These are phyloP conservation scores for Alternaria ventricosa DNA, from an alignment of 2,329 filamentous ascomycete genomes.

Conservation along the genomic window DNA sequence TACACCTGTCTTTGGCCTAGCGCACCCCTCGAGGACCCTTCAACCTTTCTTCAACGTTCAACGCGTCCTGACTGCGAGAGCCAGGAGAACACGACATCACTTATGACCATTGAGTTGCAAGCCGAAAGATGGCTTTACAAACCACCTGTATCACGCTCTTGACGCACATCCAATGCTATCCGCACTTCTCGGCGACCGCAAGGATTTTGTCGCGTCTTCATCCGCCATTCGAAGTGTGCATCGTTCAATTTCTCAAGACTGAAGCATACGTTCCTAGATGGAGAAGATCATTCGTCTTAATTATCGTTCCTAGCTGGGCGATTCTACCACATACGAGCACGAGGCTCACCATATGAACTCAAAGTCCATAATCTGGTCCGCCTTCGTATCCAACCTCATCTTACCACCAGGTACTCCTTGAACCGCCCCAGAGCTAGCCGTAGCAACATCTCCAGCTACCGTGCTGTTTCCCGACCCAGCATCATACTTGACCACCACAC, in stretches of 20 bases:
- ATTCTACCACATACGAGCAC: conserved; percentile 7
- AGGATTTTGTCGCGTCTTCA: not conserved
- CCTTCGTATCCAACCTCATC: not conserved
- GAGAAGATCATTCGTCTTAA: not conserved
- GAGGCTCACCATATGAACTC: not conserved
- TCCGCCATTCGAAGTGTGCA: not conserved
- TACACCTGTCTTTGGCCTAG: conserved; percentile 11
- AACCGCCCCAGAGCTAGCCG: not conserved
- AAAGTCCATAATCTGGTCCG: not conserved
- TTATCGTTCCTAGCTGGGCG: not conserved
- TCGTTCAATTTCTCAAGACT: not conserved
- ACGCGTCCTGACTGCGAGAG: not conserved
- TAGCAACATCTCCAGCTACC: not conserved
- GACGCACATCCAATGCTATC: not conserved
- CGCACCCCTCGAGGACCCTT: not conserved
- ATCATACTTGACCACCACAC: conserved; percentile 2
- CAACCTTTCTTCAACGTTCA: not conserved
- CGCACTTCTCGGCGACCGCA: not conserved
- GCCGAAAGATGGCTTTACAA: not conserved
- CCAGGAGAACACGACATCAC: not conserved
- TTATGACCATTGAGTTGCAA: no score
- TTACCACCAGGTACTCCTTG: not conserved
- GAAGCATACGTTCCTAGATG: not conserved
- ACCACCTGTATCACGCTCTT: not conserved
- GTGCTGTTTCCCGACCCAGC: not conserved